phyloP scores from a whole-genome alignment of 768 basidiomycete genomes.

The Porpolomopsis calyptriformis region DNA sequence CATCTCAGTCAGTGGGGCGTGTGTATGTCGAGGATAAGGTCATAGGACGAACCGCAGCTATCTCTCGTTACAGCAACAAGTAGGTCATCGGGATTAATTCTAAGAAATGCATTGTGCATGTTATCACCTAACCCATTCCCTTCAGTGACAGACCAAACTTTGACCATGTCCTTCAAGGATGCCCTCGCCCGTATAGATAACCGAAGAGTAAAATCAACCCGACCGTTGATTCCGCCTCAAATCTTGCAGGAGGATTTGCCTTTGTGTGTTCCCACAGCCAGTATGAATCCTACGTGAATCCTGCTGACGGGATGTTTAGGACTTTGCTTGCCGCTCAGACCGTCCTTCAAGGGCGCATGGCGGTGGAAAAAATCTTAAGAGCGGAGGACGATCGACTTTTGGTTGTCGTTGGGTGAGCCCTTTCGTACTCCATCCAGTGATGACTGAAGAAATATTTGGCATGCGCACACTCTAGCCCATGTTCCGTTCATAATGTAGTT shows the following conservation, averaged over 20 bases:
- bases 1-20: too few relatives aligned
- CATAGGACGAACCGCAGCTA: too few relatives aligned
- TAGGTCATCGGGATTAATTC: too few relatives aligned
- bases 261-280: slow-evolving; percentile 50
- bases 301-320: slow-evolving; percentile 25
- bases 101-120: too few relatives aligned
- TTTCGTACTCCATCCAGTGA: neutral
- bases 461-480: slow-evolving; percentile 46
- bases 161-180: slow-evolving; percentile 69
- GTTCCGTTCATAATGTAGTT: slow-evolving; percentile 86
- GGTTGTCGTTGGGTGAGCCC: slow-evolving; percentile 62
- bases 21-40: too few relatives aligned
- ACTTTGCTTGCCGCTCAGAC: slow-evolving; percentile 78
- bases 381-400: slow-evolving; percentile 88
- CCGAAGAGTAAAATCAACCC: slow-evolving; percentile 71
- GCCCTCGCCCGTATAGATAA: slow-evolving; percentile 79
- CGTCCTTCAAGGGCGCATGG: slow-evolving; percentile 73
- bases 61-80: neutral
- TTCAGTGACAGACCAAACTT: slow-evolving; percentile 41
- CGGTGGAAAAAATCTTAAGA: slow-evolving; percentile 66
- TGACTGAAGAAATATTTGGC: neutral
- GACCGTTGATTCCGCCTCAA: slow-evolving; percentile 89
- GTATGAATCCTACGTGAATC: neutral
- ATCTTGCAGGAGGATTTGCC: slow-evolving; percentile 93
- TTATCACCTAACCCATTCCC: slow-evolving; percentile 4